Conservation (phyloP, 129 eudicot genomes). For the Mikania micrantha region DNA sequence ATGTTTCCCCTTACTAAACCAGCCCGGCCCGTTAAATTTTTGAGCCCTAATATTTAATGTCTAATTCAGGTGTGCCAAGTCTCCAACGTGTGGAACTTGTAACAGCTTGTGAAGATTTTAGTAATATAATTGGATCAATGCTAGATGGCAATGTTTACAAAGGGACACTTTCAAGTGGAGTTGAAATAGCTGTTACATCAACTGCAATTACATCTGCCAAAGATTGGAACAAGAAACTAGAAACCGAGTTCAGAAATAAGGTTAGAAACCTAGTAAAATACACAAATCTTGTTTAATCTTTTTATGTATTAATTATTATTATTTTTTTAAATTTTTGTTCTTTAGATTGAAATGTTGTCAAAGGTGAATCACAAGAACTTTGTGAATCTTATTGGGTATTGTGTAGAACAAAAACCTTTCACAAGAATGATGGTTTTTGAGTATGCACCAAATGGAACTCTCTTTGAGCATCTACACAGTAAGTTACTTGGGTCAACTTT, state of each 20-base stretch:
- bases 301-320: background rate
- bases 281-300: background rate
- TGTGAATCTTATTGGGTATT: conserved; percentile 76
- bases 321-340: background rate
- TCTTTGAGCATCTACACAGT: conserved; percentile 84
- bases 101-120: conserved; percentile 82
- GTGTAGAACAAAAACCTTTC: conserved; percentile 80
- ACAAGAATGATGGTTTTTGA: conserved; percentile 96
- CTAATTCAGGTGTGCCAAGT: conserved; percentile 67
- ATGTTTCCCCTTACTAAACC: too few relatives aligned
- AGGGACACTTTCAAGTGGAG: conserved; percentile 86
- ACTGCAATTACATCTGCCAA: conserved; percentile 41
- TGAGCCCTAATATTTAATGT: background rate
- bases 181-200: conserved; percentile 78
- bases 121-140: conserved; percentile 65
- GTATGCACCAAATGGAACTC: conserved; percentile 91
- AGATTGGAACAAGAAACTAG: conserved; percentile 62
- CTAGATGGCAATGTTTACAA: conserved; percentile 61
- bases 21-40: background rate
- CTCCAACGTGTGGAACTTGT: conserved; percentile 71
- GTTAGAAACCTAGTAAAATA: conserved; percentile 24
- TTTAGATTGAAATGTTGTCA: conserved; percentile 70
- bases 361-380: conserved; percentile 85
- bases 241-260: conserved; percentile 63
- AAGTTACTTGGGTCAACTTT: conserved; percentile 25